A percentile compares a stretch with the other conserved stretches of the same genome.
These are phyloP conservation scores for Musa schizocarpa DNA, from an alignment of 176 grass and related monocot genomes.

Conservation along the genomic window DNA sequence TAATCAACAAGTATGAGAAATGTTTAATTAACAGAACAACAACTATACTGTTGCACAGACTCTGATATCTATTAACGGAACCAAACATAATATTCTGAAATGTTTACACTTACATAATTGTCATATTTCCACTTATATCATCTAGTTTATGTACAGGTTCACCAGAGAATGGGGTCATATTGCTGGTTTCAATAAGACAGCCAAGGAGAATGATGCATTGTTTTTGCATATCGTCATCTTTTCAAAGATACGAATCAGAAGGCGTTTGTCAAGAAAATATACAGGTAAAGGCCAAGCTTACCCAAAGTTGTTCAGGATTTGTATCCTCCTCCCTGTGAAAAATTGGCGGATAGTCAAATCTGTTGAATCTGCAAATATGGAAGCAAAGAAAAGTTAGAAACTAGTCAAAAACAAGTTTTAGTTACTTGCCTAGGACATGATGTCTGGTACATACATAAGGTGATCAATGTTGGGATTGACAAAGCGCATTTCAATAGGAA, in stretches of 20 bases:
- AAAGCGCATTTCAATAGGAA: conserved; percentile 93
- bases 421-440: neutral
- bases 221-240: neutral
- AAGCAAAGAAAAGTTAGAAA: conserved; percentile 9
- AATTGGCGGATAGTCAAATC: conserved; percentile 87
- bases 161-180: too few species aligned
- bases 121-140: too few species aligned
- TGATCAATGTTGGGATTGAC: conserved; percentile 92
- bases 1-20: too few species aligned
- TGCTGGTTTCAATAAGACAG: too few species aligned
- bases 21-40: too few species aligned
- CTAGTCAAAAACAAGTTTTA: neutral
- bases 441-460: conserved; percentile 58
- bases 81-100: too few species aligned
- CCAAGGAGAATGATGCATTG: too few species aligned
- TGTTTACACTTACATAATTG: too few species aligned
- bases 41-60: too few species aligned
- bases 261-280: neutral
- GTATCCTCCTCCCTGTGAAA: conserved; percentile 87
- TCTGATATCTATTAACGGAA: too few species aligned
- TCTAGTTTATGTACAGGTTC: too few species aligned
- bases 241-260: neutral
- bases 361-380: conserved; percentile 67
- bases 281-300: conserved; percentile 22
- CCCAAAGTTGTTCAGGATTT: conserved; percentile 70